A percentile compares a stretch with the other conserved stretches of the same genome.
These are phyloP conservation scores for Coprinopsis cinerea DNA, from an alignment of 768 basidiomycete genomes.

Conservation along the genomic window DNA sequence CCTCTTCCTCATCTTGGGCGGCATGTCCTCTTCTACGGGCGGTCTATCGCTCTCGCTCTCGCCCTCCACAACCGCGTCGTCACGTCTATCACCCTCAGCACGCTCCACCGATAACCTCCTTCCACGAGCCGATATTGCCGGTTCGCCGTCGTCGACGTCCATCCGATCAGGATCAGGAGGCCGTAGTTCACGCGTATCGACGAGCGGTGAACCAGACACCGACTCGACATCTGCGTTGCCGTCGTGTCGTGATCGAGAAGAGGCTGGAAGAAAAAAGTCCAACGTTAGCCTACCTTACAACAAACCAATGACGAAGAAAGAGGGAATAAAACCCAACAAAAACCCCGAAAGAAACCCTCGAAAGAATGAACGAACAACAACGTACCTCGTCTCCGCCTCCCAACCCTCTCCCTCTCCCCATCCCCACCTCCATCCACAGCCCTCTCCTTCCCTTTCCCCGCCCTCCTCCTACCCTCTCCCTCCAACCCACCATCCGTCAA, in stretches of 20 bases:
- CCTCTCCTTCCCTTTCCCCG: constrained; percentile 17
- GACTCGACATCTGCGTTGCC: not conserved
- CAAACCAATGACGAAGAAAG: too few relatives aligned
- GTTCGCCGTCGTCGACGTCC: constrained; percentile 8
- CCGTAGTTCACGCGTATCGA: constrained; percentile 10
- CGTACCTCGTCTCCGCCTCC: not conserved
- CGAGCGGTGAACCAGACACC: constrained; percentile 1
- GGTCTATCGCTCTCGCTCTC: not conserved
- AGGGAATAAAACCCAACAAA: too few relatives aligned
- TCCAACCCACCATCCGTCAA: too few relatives aligned
- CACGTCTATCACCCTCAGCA: not conserved
- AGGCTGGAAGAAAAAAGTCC: not conserved
- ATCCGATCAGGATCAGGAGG: constrained; percentile 15
- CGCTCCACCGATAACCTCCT: not conserved
- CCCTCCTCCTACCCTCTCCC: constrained; percentile 2
- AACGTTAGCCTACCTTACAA: not conserved
- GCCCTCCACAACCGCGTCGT: not conserved
- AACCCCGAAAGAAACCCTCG: too few relatives aligned
- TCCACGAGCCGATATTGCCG: constrained; percentile 3
- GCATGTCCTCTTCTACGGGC: constrained; percentile 36
- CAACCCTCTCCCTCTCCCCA: constrained; percentile 2
- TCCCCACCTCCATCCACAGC: constrained; percentile 13
- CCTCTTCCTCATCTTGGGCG: constrained; percentile 59
- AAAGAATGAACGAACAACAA: not conserved
- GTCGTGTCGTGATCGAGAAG: not conserved